Evolutionary conservation across 1,284 basidiomycete species (phyloP).

Genomic region (Pseudozyma pruni): DNA sequence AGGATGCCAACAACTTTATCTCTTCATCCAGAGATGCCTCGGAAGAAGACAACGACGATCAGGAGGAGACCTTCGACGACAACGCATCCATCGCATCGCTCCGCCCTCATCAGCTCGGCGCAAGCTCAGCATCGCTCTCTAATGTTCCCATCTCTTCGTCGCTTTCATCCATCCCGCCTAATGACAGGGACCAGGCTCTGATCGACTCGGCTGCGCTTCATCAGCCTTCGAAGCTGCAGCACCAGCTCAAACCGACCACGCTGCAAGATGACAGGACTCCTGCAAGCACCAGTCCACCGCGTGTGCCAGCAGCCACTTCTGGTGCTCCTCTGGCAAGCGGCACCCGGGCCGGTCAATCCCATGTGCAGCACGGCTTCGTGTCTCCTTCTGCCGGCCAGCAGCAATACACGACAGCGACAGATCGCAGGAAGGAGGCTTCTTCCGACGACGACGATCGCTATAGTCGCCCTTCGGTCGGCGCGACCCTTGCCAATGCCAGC

Average conservation of each 20-base stretch:
- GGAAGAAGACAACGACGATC: constrained; percentile 56
- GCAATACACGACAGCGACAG: constrained; percentile 7
- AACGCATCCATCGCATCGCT: constrained; percentile 50
- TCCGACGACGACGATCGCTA: constrained; percentile 45
- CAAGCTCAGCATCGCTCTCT: constrained; percentile 27
- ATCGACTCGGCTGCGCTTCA: constrained; percentile 46
- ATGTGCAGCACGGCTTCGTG: constrained; percentile 28
- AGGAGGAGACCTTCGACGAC: constrained; percentile 51
- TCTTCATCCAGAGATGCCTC: constrained; percentile 53
- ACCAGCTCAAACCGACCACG: constrained; percentile 25
- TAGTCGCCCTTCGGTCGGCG: constrained; percentile 28
- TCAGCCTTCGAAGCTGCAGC: constrained; percentile 41
- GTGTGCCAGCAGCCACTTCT: constrained; percentile 8
- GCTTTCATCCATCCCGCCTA: constrained; percentile 43
- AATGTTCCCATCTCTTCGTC: constrained; percentile 43
- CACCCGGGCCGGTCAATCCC: constrained; percentile 13
- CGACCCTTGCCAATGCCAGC: constrained; percentile 46
- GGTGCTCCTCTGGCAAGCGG: constrained; percentile 4
- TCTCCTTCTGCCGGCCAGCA: constrained; percentile 21
- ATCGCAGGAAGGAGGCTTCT: constrained; percentile 33
- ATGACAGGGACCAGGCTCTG: constrained; percentile 45
- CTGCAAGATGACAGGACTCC: constrained; percentile 38
- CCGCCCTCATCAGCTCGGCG: constrained; percentile 33
- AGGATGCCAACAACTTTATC: constrained; percentile 39
- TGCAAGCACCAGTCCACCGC: constrained; percentile 48